Base-by-base conservation (phyloP, 306 rosid species). In the Quercus wislizeni region DNA sequence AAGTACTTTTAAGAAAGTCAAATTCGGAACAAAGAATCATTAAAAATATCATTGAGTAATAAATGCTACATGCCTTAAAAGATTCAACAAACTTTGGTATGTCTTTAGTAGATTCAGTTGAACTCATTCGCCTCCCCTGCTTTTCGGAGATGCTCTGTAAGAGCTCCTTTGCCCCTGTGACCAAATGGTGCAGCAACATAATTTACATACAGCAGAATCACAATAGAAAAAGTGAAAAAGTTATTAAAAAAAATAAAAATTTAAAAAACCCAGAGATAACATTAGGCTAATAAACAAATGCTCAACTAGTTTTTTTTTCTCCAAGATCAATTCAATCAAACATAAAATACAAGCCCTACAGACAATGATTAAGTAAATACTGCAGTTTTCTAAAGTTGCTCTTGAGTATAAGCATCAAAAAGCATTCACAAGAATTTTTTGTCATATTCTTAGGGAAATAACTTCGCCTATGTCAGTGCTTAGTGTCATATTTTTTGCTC, bases 101-200 rank as follows among this genome's bases (percentile, higher is more conserved):
- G 83, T 95, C 96, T 83, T 89, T 88, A 56, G 92, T 83, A 15
- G 99, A 95, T 83, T 95, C 94, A 56, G 82, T 83, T 59, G 95
- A 90, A 83, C 88, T 83, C 99, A 95, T 95, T 82, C 67, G 74
- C 82, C 82, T 87, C 76, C 99, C 99, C 76, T 92, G 99, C 88
- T 93, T 95, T 87, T 91, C 98, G 6, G 99, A 95, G 80, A 95
- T 83, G 79, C 76, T 90, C 85, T 90, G 92, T 86, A 92, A 81
- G 55, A 95, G 86, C 71, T 95, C 98, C 89, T 95, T 95, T 54
- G 89, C 97, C 87, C 98, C 99, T 95, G 83, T 81, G 67, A 56
- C 70, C 46, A 70, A 80, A 62, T 77, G 43, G 72, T 80, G 25
- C 63, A 20, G 76, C 80, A 79, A 73, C 59, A 71, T 51, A 74